phyloP scores from a whole-genome alignment of 768 basidiomycete genomes.

The Mycena crocata region DNA sequence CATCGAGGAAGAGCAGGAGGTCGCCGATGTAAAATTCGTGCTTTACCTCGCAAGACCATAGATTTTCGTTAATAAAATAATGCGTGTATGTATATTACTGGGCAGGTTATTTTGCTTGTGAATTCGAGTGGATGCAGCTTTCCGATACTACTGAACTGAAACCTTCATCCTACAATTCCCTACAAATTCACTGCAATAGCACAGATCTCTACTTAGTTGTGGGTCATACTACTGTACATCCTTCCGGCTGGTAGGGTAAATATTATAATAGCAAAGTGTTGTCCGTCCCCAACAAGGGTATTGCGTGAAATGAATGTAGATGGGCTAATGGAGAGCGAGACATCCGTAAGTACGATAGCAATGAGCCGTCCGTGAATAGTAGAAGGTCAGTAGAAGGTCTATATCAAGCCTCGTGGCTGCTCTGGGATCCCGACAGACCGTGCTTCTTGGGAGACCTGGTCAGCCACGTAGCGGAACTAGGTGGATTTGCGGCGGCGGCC shows the following conservation, averaged over 20 bases:
- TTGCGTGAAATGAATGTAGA: not conserved
- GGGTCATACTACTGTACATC: constrained; percentile 16
- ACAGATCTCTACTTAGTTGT: not conserved
- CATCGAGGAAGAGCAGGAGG: constrained; percentile 89
- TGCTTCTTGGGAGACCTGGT: constrained; percentile 28
- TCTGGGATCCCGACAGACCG: constrained; percentile 24
- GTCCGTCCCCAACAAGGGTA: constrained; percentile 6
- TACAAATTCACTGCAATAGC: too few species aligned
- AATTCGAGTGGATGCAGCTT: not conserved
- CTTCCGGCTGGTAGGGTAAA: constrained; percentile 6
- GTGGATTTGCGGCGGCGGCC: not conserved
- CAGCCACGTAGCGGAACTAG: constrained; percentile 28
- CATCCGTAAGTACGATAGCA: not conserved
- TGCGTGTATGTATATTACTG: constrained; percentile 17
- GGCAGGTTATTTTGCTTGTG: not conserved
- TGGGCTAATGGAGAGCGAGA: too few species aligned
- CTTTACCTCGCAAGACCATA: constrained; percentile 68
- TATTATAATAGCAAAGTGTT: constrained; percentile 8
- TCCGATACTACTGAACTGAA: too few species aligned
- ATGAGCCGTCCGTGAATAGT: not conserved
- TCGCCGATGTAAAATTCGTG: constrained; percentile 81
- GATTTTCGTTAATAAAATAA: constrained; percentile 1
- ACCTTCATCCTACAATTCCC: too few species aligned
- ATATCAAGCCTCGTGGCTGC: constrained; percentile 12
- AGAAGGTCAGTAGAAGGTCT: too few species aligned